Percentiles rank a stretch among this genome's conserved stretches.
phyloP scores from a whole-genome alignment of 345 rosid genomes.

The Melaleuca alternifolia region DNA sequence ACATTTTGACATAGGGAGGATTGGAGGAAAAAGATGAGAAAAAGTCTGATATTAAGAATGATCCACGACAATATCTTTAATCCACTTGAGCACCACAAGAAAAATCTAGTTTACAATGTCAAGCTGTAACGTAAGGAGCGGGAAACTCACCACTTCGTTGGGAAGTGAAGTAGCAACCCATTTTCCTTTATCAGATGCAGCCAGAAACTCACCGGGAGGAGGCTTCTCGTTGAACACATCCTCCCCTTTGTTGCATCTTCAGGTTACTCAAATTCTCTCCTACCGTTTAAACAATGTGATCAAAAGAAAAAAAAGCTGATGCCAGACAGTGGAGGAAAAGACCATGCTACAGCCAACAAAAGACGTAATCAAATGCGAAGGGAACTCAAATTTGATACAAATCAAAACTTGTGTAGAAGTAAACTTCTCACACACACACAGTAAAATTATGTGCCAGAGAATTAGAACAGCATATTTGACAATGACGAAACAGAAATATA shows the following conservation, averaged over 20 bases:
- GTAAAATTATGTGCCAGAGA: too few species aligned
- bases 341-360: too few species aligned
- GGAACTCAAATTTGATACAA: too few species aligned
- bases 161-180: constrained; percentile 82
- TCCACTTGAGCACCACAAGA: background rate
- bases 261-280: constrained; percentile 88
- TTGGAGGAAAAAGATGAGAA: background rate
- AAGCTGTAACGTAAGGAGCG: background rate
- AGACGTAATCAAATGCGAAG: too few species aligned
- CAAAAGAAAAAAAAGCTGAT: too few species aligned
- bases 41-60: background rate
- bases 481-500: too few species aligned
- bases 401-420: too few species aligned
- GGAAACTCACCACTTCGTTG: constrained; percentile 65
- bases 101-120: background rate
- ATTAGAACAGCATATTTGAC: too few species aligned
- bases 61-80: background rate
- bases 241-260: constrained; percentile 95
- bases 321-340: too few species aligned
- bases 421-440: too few species aligned
- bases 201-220: constrained; percentile 87
- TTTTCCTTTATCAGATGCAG: constrained; percentile 88
- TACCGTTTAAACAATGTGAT: background rate
- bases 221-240: constrained; percentile 94
- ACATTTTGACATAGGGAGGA: background rate